These are phyloP conservation scores for Bassia scoparia DNA, from an alignment of 148 eudicot genomes.

Conservation along the genomic window DNA sequence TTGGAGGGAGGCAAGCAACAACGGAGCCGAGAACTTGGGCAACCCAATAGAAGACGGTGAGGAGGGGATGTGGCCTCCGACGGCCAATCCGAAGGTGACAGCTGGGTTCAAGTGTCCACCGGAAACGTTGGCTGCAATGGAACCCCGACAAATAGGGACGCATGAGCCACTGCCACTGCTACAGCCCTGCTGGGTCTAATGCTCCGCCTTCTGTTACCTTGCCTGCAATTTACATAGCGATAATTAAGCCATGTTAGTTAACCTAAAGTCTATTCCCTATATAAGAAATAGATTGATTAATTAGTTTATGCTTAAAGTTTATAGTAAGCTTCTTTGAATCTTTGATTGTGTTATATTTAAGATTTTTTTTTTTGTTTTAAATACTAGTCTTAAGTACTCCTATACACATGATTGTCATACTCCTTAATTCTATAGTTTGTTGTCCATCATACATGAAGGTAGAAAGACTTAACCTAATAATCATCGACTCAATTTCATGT, in stretches of 20 bases:
- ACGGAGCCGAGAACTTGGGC: slow-evolving; percentile 39
- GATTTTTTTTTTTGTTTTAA: too few relatives aligned
- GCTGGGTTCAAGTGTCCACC: slow-evolving; percentile 92
- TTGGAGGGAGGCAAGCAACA: slow-evolving; percentile 53
- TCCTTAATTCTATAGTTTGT: too few relatives aligned
- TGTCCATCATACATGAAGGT: too few relatives aligned
- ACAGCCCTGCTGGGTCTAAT: slow-evolving; percentile 77
- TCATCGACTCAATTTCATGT: too few relatives aligned
- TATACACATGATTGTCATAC: too few relatives aligned
- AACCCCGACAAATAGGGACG: slow-evolving; percentile 77
- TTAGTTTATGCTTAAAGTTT: too few relatives aligned
- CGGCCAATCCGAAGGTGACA: slow-evolving; percentile 80
- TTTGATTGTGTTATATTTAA: too few relatives aligned
- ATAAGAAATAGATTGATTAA: too few relatives aligned
- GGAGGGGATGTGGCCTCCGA: slow-evolving; percentile 75
- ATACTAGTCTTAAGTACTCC: too few relatives aligned
- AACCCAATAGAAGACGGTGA: slow-evolving; percentile 56
- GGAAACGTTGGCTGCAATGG: slow-evolving; percentile 76
- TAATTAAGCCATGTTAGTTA: neutral
- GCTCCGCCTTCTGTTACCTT: slow-evolving; percentile 62
- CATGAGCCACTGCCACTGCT: slow-evolving; percentile 73
- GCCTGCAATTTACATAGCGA: slow-evolving; percentile 30
- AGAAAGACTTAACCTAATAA: too few relatives aligned
- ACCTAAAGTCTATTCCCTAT: too few relatives aligned
- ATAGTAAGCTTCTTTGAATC: too few relatives aligned